Conservation (phyloP, 257 asterid species). For the Nicotiana attenuata region DNA sequence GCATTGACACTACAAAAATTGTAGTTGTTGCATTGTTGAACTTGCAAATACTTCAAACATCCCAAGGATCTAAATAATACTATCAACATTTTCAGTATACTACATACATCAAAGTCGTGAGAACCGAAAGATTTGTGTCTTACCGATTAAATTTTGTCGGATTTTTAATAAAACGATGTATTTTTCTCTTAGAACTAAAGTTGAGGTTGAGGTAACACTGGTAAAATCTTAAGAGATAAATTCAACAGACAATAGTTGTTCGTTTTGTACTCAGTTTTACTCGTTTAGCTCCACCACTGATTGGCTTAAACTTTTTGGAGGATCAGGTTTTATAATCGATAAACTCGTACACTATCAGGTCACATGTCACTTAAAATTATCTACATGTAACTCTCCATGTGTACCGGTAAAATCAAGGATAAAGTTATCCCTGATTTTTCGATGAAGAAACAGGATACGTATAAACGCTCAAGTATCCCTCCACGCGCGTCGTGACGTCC, state of each 20-base stretch:
- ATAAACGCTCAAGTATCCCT: too few species aligned
- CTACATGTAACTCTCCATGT: too few species aligned
- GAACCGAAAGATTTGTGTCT: neutral
- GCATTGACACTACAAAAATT: neutral
- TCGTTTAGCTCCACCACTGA: neutral
- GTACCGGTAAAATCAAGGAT: too few species aligned
- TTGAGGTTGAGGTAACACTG: neutral
- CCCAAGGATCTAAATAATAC: neutral
- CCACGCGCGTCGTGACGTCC: too few species aligned
- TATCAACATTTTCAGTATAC: neutral
- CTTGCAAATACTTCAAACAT: neutral
- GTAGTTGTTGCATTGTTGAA: neutral
- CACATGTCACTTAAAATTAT: too few species aligned
- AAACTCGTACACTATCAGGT: too few species aligned
- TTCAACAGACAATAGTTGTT: neutral
- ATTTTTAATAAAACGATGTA: neutral
- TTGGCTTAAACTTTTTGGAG: neutral
- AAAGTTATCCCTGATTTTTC: too few species aligned
- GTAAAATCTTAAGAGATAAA: neutral
- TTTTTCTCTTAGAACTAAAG: too few species aligned
- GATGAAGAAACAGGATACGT: too few species aligned
- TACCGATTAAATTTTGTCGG: neutral
- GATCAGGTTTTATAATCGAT: neutral
- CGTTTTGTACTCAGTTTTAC: neutral
- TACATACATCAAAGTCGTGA: neutral